Evolutionary conservation across 2,329 filamentous ascomycete genomes (phyloP).

Genomic region (Alternaria gansuensis): DNA sequence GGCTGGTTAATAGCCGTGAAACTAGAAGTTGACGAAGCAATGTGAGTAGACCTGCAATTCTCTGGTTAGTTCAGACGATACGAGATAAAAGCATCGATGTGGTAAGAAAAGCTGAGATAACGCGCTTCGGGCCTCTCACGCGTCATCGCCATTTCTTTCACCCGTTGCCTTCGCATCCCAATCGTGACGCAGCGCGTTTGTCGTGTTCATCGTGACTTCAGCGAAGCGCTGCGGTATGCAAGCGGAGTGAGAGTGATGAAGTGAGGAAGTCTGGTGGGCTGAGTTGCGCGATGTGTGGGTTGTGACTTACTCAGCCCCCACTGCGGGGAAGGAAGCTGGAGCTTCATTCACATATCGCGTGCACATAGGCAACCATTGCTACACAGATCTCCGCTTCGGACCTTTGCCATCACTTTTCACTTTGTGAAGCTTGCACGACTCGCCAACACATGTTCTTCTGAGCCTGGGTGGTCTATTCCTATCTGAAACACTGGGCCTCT

Average conservation of each 20-base stretch:
- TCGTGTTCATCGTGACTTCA: conserved; percentile 11
- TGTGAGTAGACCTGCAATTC: conserved; percentile 9
- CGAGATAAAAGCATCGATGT: conserved; percentile 6
- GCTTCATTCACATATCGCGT: conserved; percentile 28
- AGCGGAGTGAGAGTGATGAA: conserved; percentile 1
- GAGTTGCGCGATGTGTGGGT: conserved; percentile 14
- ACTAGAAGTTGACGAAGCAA: conserved; percentile 19
- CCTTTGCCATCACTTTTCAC: conserved; percentile 1
- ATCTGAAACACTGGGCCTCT: conserved; percentile 37
- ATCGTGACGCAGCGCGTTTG: conserved; percentile 12
- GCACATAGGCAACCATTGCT: conserved; percentile 10
- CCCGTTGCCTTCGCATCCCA: conserved; percentile 13
- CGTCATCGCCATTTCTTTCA: conserved; percentile 23
- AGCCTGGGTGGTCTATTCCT: conserved; percentile 20
- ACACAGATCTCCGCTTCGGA: conserved; percentile 1
- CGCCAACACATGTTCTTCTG: conserved; percentile 4
- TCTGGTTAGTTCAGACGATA: conserved; percentile 15
- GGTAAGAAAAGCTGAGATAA: conserved; percentile 16
- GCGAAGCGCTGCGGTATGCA: conserved; percentile 1
- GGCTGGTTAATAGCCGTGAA: conserved; percentile 43
- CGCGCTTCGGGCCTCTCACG: conserved; percentile 39
- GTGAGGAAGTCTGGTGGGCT: conserved; percentile 5
- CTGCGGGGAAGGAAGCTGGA: conserved; percentile 38
- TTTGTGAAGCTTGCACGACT: not conserved
- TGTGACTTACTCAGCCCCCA: conserved; percentile 34